Evolutionary conservation across 352 stramenopile species (phyloP).

Genomic region (Pythium oligandrum): DNA sequence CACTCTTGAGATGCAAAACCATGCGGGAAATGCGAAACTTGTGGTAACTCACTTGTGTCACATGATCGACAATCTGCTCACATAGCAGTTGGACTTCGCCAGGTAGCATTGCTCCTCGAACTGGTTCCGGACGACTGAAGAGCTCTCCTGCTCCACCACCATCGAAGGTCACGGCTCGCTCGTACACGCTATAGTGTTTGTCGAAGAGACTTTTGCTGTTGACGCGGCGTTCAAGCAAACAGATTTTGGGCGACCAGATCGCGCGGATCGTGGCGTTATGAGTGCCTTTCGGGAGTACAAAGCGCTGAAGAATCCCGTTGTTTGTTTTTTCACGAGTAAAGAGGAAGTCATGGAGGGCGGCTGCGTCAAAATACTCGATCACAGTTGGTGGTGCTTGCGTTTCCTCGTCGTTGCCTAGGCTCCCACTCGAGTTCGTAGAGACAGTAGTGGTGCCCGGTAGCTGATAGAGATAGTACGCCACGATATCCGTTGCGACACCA

Average conservation of each 20-base stretch:
- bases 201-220: slow-evolving; percentile 91
- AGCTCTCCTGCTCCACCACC: slow-evolving; percentile 70
- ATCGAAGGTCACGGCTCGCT: slow-evolving; percentile 94
- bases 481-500: slow-evolving; percentile 67
- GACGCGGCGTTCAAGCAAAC: slow-evolving; percentile 88
- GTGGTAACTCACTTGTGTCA: slow-evolving; percentile 89
- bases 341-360: slow-evolving; percentile 89
- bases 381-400: slow-evolving; percentile 22
- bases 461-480: slow-evolving; percentile 89
- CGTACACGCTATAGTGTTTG: slow-evolving; percentile 89
- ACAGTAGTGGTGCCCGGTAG: slow-evolving; percentile 4
- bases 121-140: slow-evolving; percentile 77
- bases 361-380: slow-evolving; percentile 93
- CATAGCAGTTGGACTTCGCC: slow-evolving; percentile 90
- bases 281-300: slow-evolving; percentile 91
- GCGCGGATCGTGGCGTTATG: slow-evolving; percentile 87
- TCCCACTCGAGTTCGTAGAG: not conserved
- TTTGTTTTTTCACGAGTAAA: slow-evolving; percentile 87
- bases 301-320: slow-evolving; percentile 93
- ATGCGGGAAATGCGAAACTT: slow-evolving; percentile 91
- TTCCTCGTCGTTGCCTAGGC: not conserved
- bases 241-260: slow-evolving; percentile 95
- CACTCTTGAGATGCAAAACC: slow-evolving; percentile 95
- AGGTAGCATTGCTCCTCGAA: slow-evolving; percentile 88
- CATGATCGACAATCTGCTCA: slow-evolving; percentile 90